phyloP scores from a whole-genome alignment of 2,329 filamentous ascomycete species.

The Chrysosporium keratinophilum region DNA sequence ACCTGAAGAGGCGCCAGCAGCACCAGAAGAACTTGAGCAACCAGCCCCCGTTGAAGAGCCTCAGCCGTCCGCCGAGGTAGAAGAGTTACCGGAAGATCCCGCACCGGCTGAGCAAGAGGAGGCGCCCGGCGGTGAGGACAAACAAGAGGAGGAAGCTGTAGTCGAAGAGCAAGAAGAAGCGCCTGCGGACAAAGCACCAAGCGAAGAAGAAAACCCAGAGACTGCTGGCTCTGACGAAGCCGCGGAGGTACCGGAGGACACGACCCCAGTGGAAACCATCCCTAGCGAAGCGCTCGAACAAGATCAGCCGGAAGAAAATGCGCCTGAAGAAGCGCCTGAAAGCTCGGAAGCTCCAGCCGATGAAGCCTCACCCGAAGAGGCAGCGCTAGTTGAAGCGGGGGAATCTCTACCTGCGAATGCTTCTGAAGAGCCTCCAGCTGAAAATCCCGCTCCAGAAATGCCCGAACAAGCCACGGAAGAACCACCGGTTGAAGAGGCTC shows the following conservation, averaged over 20 bases:
- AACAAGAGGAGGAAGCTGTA: no score
- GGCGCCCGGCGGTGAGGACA: no score
- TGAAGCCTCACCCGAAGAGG: conserved; percentile 9
- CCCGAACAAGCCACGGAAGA: background rate
- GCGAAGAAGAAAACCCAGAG: no score
- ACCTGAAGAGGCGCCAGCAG: background rate
- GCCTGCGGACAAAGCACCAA: background rate
- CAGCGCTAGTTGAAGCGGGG: background rate
- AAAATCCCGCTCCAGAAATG: background rate
- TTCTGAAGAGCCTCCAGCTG: background rate
- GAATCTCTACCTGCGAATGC: background rate
- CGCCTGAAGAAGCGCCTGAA: background rate
- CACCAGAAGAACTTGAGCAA: background rate
- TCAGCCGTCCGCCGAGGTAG: background rate
- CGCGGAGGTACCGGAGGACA: no score
- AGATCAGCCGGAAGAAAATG: no score
- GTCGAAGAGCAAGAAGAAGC: no score
- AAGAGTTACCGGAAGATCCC: background rate
- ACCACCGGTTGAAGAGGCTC: no score
- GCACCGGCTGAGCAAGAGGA: background rate
- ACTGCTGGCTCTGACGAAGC: no score
- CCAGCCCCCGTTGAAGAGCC: background rate
- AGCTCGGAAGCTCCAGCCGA: background rate
- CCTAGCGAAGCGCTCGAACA: no score
- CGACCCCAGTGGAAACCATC: no score